Base-by-base conservation (phyloP, 1,139 yeast genomes). In the Suhomyces atakaporum region DNA sequence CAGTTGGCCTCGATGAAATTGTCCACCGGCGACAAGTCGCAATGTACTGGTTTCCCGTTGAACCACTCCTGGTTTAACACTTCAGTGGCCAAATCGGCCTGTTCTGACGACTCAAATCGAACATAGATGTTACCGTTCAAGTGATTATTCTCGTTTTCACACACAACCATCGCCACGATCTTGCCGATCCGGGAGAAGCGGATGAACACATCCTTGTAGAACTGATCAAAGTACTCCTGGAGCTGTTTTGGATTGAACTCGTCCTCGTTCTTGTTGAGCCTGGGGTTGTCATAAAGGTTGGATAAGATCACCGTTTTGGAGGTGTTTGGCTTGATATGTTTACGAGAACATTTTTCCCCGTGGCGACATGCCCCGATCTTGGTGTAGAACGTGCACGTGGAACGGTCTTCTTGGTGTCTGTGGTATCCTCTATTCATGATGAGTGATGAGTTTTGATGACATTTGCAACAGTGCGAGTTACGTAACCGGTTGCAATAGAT, bases 311-410 rank as follows among this genome's bases (percentile, higher is more conserved):
- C 70, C 1, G 92, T 83, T 42, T 71, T 72, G 1, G 95, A 84
- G 28, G 67, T 61, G n/a, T 69, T 61, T 1, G 97, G 96, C 47
- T 76, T 75, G 26, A 76, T 69, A 56, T 90, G 97, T 39, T 73
- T 74, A 50, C 94, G 70, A 9, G 92, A 82, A 55, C 97, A 90
- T 51, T 81, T 84, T 43, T 84, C 92, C 2, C 97, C 97, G 57
- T 90, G 97, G 41, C 97, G 73, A 56, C 97, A 90, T 0, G 96
- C 95, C 2, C 97, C 97, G 27, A 89, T 86, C 56, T 84, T 86
- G 45, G 75, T 72, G 60, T 83, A 90, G 58, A 90, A 90, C 5
- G 69, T 57, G 49, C 79, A 70, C 16, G 51, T 50, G 8, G 50
- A 39, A 33, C 51, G 49, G 40, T 59, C 61, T 23, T 56, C 61